Base-by-base conservation (phyloP, 2,329 filamentous ascomycete species). In the Rasamsonia emersonii region DNA sequence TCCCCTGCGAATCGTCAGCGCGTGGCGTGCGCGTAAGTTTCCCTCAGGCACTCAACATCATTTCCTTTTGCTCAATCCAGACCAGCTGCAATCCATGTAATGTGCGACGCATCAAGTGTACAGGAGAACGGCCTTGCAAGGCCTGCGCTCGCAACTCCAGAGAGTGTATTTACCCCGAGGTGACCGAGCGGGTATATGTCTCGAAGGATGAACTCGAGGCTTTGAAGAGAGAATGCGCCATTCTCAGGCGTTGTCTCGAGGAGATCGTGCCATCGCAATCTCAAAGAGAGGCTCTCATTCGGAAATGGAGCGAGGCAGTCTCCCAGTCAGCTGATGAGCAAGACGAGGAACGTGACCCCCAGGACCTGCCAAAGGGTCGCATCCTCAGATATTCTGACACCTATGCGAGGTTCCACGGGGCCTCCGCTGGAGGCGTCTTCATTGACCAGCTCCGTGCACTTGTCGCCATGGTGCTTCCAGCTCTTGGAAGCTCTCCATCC, bases 21-120 rank as follows among this genome's bases (percentile, higher is more conserved):
- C 18, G 30, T 33, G 21, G 30, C 27, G n/a, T 33, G 30, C 30
- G 30, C 30, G 30, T 33, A 16, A 33, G 30, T 33, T 8, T 14
- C 20, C 20, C n/a, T 23, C n/a, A n/a, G 20, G 20, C 20, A 23
- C n/a, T n/a, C 20, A 26, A 26, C 24, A 11, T 7, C 16, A 9
- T 17, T 26, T 19, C 9, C 13, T 17, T 23, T 31, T 14, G 16
- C 11, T 15, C 21, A 11, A 7, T 13, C 13, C 8, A 6, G 7
- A 26, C 15, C 18, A 71, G 68, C 36, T 71, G 68, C 56, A 71
- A 72, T 44, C 62, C 54, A 46, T 72, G 68, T 53, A 72, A 72
- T 50, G 46, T 70, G 27, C 63, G 67, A 26, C 62, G 68, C 36
- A 65, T 70, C 47, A 71, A 68, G 42, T 72, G 68, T 49, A 70